Percentiles rank a stretch among this genome's conserved stretches.
Evolutionary conservation across 2,329 filamentous ascomycete genomes (phyloP).

Genomic region (Claviceps citrina): DNA sequence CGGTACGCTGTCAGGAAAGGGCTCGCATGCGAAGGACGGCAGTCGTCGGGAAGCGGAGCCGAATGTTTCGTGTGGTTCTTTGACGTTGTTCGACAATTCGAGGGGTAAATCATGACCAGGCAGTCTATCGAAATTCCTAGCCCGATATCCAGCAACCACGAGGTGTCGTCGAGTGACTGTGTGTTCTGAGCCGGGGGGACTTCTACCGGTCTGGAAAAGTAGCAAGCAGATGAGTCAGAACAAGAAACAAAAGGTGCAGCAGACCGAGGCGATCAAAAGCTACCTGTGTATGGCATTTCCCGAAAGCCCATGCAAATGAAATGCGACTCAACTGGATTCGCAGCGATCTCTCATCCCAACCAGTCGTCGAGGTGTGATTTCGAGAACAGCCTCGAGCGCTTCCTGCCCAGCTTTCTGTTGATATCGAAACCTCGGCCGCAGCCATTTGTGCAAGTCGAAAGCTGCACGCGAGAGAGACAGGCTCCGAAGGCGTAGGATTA

Average conservation of each 20-base stretch:
- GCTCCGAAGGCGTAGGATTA: too few relatives aligned
- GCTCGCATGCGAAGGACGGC: background rate
- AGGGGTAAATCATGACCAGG: background rate
- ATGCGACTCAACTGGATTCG: slow-evolving; percentile 22
- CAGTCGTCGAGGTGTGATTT: slow-evolving; percentile 19
- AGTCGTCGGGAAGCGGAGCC: slow-evolving; percentile 5
- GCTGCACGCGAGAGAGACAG: slow-evolving; percentile 14
- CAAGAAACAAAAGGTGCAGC: background rate
- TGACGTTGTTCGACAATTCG: background rate
- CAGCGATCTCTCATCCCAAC: slow-evolving; percentile 15
- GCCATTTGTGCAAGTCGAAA: slow-evolving; percentile 34
- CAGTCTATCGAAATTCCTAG: background rate
- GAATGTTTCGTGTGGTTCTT: slow-evolving; percentile 1
- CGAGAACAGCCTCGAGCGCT: slow-evolving; percentile 23
- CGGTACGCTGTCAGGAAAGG: background rate
- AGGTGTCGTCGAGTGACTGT: background rate
- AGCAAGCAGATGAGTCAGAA: background rate
- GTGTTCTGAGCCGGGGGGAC: background rate
- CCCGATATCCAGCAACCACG: slow-evolving; percentile 1
- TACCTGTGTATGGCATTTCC: background rate
- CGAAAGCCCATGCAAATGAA: slow-evolving; percentile 13
- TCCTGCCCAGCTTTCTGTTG: slow-evolving; percentile 27
- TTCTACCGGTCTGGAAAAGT: background rate
- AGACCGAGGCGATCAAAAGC: background rate
- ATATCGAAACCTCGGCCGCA: slow-evolving; percentile 31